Percentiles rank a stretch among this genome's conserved stretches.
Evolutionary conservation across 2,329 filamentous ascomycete species (phyloP).

Genomic region (Hirsutella minnesotensis): DNA sequence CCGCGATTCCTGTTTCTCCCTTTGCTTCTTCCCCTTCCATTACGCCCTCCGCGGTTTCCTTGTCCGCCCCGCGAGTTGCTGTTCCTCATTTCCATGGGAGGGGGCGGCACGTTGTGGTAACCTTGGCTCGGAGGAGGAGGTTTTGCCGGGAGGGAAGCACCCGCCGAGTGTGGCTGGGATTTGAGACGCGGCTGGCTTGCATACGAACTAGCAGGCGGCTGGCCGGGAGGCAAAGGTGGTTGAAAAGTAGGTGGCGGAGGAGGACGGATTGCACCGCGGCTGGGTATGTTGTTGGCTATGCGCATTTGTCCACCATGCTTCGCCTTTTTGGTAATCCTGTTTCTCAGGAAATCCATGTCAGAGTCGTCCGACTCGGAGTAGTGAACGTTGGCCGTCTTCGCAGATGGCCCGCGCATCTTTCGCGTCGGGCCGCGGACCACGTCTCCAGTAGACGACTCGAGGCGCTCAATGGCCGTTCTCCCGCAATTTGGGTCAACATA

Average conservation of each 20-base stretch:
- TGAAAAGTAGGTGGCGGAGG: conserved; percentile 7
- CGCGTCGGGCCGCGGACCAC: conserved; percentile 15
- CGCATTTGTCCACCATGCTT: conserved; percentile 22
- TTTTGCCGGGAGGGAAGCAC: background rate
- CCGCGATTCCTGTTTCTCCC: conserved; percentile 15
- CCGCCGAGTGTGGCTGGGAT: background rate
- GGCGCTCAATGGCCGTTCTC: conserved; percentile 24
- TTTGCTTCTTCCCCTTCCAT: conserved; percentile 8
- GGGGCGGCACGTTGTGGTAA: conserved; percentile 18
- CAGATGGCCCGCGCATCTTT: conserved; percentile 21
- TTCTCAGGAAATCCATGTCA: conserved; percentile 30
- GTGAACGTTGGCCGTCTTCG: conserved; percentile 25
- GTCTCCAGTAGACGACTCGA: conserved; percentile 10
- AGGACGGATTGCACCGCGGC: conserved; percentile 5
- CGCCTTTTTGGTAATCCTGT: conserved; percentile 18
- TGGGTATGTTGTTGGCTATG: conserved; percentile 25
- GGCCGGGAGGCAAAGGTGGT: conserved; percentile 27
- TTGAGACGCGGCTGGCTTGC: conserved; percentile 3
- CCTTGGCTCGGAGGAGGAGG: conserved; percentile 5
- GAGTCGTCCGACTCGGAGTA: conserved; percentile 37
- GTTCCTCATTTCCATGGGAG: conserved; percentile 8
- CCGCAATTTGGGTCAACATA: conserved; percentile 36
- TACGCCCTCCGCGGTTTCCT: conserved; percentile 8
- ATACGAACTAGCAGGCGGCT: conserved; percentile 1
- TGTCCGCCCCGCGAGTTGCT: conserved; percentile 11